Evolutionary conservation across 140 eudicot species (phyloP).

Genomic region (Ambrosia hybrid): DNA sequence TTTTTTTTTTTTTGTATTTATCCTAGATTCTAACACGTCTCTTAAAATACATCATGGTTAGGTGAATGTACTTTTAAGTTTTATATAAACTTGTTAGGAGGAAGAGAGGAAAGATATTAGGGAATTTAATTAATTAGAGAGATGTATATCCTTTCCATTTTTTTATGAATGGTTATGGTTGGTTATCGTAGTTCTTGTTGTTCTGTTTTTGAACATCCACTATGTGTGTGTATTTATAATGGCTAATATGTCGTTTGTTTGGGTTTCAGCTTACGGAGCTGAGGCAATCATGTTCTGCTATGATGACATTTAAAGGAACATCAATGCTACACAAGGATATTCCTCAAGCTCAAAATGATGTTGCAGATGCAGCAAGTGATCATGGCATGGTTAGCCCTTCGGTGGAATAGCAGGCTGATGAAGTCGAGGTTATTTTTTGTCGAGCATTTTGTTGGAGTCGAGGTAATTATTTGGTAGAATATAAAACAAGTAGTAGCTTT

Average conservation of each 20-base stretch:
- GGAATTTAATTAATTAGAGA: too few species aligned
- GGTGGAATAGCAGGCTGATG: slow-evolving; percentile 18
- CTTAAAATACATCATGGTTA: too few species aligned
- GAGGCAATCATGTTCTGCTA: slow-evolving; percentile 58
- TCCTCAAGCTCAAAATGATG: slow-evolving; percentile 42
- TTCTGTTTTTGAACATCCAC: neutral
- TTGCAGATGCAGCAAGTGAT: slow-evolving; percentile 22
- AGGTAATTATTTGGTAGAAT: slow-evolving; percentile 26
- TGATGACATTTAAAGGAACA: slow-evolving; percentile 75
- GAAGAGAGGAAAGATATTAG: too few species aligned
- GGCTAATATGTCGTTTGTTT: slow-evolving; percentile 3
- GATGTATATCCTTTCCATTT: too few species aligned
- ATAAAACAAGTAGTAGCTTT: slow-evolving; percentile 22
- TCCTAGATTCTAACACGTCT: too few species aligned
- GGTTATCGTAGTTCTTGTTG: neutral
- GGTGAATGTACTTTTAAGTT: too few species aligned
- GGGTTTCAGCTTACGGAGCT: slow-evolving; percentile 53
- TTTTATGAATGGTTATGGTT: too few species aligned
- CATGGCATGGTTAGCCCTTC: slow-evolving; percentile 5
- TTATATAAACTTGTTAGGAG: too few species aligned
- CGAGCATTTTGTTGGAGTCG: slow-evolving; percentile 11
- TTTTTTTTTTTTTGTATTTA: too few species aligned
- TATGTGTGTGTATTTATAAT: too few species aligned
- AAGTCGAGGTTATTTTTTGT: neutral
- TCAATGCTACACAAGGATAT: slow-evolving; percentile 70